Base-by-base conservation (phyloP, 2,329 filamentous ascomycete species). In the Fusarium sororula region DNA sequence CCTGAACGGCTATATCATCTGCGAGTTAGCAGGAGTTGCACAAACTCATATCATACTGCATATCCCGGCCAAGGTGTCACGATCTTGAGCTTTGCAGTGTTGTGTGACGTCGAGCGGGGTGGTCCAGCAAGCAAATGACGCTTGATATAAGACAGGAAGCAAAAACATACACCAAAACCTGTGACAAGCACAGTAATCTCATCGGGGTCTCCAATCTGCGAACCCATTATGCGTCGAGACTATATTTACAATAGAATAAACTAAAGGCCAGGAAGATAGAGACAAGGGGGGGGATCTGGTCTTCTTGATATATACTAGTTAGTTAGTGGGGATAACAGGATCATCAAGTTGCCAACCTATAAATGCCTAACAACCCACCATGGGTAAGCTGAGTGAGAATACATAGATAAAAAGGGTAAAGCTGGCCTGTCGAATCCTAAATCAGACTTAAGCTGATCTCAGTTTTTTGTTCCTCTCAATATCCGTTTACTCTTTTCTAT, bases 1-100 rank as follows among this genome's bases (percentile, higher is more conserved):
- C 76, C 92, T 91, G 82, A 97, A 97, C 4, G 94, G 92, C 93
- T 96, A 69, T 60, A 26, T 32, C 28, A 20, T 42, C 45, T 37
- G 28, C 39, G 32, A 41, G 67, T 79, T 68, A 79, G 76, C 66
- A 64, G 28, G 24, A 17, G 42, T 54, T 45, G 14, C 26, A 44
- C 7, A 13, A 7, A 7, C 37, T 44, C 17, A 20, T 22, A 60
- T 12, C 11, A 32, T 32, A 32, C 22, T 42, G 15, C 9, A 53
- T 44, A 37, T 28, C 24, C 42, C 26, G 26, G 7, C 22, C 45
- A 37, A 26, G 15, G 20, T 22, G 44, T 35, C 32, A 37, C 42
- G 44, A 39, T 58, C 30, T 48, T 38, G 32, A 37, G 37, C 26
- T 22, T 41, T 51, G 32, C 13, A 42, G 42, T 35, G 28, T 65